Percentiles rank a stretch among this genome's conserved stretches.
Conservation (phyloP, 2,329 filamentous ascomycete genomes). For the Phoma sp. region DNA sequence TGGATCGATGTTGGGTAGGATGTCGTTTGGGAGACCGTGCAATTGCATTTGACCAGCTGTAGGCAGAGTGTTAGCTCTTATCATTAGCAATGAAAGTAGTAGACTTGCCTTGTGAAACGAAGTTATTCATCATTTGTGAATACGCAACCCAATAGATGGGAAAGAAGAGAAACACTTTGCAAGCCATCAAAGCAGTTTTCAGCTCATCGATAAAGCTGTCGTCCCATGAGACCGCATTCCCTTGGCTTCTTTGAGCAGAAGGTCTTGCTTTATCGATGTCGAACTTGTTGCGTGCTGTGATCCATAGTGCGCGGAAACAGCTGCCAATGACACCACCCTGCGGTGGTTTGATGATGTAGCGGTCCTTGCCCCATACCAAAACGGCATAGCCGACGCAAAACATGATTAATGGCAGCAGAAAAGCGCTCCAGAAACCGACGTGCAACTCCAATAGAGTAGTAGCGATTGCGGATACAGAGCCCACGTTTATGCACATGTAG, state of each 20-base stretch:
- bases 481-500: constrained; percentile 75
- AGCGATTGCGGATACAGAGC: constrained; percentile 71
- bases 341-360: constrained; percentile 48
- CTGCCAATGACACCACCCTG: constrained; percentile 48
- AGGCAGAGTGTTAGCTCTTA: neutral
- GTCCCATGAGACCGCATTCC: constrained; percentile 62
- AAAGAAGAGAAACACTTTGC: constrained; percentile 69
- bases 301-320: constrained; percentile 66
- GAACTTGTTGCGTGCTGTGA: constrained; percentile 61
- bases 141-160: constrained; percentile 57
- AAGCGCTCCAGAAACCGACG: constrained; percentile 75
- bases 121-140: constrained; percentile 58
- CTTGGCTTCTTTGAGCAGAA: constrained; percentile 55
- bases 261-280: constrained; percentile 70
- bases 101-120: constrained; percentile 53
- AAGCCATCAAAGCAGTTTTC: constrained; percentile 70
- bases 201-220: constrained; percentile 77
- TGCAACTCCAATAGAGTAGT: constrained; percentile 75
- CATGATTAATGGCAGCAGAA: constrained; percentile 68
- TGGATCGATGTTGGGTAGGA: constrained; percentile 58
- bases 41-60: constrained; percentile 55
- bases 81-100: neutral
- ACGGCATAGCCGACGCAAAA: constrained; percentile 70
- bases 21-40: constrained; percentile 57
- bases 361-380: constrained; percentile 44